Evolutionary conservation across 805 yeast genomes (phyloP), one percentile per base, ranked within the genome.

Genomic region (Ogataea dorogensis): DNA sequence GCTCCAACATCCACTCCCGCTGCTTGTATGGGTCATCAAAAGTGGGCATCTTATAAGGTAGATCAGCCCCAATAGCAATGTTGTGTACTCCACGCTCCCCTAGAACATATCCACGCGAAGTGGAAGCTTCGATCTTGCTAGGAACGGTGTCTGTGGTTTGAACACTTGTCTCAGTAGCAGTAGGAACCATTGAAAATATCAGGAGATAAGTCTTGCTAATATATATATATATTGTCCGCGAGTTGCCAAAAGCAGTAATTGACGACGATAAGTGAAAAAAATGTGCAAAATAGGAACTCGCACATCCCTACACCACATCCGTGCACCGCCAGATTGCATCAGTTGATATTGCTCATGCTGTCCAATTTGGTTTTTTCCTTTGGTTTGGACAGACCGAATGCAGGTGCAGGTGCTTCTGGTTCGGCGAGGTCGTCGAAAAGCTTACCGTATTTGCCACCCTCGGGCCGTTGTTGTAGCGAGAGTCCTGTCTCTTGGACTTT

Each of bases 401-500:
- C 88, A 16, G 81, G 79, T 39, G 71, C 75, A 12, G 77, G 59
- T 24, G 56, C 52, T 30, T 64, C 59, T 18, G 63, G 70, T 8
- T 60, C 61, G 13, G 66, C 74, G 15, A 79, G 47, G 6, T 75
- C 79, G 47, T 78, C 82, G 55, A 81, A 81, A 32, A 81, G 58
- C 45, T 66, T 64, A 20, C 74, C 70, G 47, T 73, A 77, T 38
- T 70, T 64, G 24, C 67, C 63, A 66, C 43, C 69, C 71, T 79
- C 45, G 7, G 42, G 36, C 33, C 54, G 60, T 46, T 80, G 82
- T 36, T 77, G 79, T 17, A 95, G 86, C 47, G 77, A 78, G 42
- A 69, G 73, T 21, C 94, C 84, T 1, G 96, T 86, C 49, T 88
- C 94, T 58, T 85, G 95, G 66, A 91, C 84, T 55, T 80, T 87